Evolutionary conservation across 2,329 filamentous ascomycete species (phyloP).

Genomic region (Xylariaceae sp.): DNA sequence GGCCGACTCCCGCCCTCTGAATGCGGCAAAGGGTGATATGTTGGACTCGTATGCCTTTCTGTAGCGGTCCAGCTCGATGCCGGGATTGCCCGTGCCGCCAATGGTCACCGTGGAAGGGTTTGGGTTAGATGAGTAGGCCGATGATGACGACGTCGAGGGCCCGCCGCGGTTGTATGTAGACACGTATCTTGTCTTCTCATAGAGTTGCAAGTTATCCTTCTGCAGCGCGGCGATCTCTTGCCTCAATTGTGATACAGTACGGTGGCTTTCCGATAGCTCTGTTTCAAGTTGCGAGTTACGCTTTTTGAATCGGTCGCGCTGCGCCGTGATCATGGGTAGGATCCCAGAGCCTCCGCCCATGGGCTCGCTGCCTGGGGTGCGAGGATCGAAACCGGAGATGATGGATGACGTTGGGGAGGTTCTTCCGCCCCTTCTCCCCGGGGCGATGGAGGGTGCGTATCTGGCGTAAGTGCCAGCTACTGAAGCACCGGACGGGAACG

Average conservation of each 20-base stretch:
- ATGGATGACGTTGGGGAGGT: conserved; percentile 95
- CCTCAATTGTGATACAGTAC: conserved; percentile 74
- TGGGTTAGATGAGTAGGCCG: conserved; percentile 58
- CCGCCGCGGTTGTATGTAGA: conserved; percentile 81
- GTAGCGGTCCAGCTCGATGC: conserved; percentile 74
- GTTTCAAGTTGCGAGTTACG: conserved; percentile 86
- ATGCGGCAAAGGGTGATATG: conserved; percentile 91
- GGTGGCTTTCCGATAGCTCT: conserved; percentile 79
- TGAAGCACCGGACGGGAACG: conserved; percentile 83
- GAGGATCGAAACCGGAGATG: conserved; percentile 89
- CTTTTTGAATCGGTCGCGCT: conserved; percentile 97
- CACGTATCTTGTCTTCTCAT: conserved; percentile 96
- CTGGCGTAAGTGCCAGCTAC: conserved; percentile 88
- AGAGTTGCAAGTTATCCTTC: conserved; percentile 91
- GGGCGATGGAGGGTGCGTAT: conserved; percentile 59
- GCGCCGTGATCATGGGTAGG: conserved; percentile 95
- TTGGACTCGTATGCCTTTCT: conserved; percentile 90
- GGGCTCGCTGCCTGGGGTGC: conserved; percentile 53
- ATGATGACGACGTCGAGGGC: conserved; percentile 57
- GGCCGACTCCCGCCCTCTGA: conserved; percentile 86
- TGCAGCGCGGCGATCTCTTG: conserved; percentile 89
- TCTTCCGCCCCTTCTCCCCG: conserved; percentile 58
- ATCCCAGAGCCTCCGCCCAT: conserved; percentile 78
- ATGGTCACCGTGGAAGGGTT: conserved; percentile 67
- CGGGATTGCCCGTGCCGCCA: conserved; percentile 51